A percentile compares a stretch with the other conserved stretches of the same genome.
These are phyloP conservation scores for Sisymbrium altissimum DNA, from an alignment of 345 rosid species.

Conservation along the genomic window DNA sequence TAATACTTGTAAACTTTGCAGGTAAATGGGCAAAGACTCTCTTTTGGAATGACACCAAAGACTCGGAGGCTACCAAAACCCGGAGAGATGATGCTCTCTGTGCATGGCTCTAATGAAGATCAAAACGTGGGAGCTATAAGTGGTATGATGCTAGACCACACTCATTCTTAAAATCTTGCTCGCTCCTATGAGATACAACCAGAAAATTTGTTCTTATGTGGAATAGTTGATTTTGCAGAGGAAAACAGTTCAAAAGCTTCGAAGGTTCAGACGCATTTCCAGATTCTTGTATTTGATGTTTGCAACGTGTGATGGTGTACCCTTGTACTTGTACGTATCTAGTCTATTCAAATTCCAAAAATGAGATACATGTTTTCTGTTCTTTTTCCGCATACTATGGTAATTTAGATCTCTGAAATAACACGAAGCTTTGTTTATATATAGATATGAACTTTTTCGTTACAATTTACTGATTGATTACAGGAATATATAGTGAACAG, in stretches of 20 bases:
- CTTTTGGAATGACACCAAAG: constrained; percentile 88
- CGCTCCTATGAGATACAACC: not conserved
- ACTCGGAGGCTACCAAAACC: constrained; percentile 72
- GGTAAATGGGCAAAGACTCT: constrained; percentile 68
- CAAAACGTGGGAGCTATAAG: constrained; percentile 85
- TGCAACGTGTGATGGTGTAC: not conserved
- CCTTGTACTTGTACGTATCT: not conserved
- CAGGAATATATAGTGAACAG: not conserved
- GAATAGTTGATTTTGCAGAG: constrained; percentile 8
- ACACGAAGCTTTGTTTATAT: not conserved
- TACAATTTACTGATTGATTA: not conserved
- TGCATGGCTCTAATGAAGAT: constrained; percentile 85
- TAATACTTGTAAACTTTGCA: constrained; percentile 25
- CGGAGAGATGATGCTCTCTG: constrained; percentile 83
- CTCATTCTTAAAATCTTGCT: not conserved
- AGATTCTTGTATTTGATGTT: not conserved
- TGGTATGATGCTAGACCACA: constrained; percentile 42
- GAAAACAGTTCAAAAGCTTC: constrained; percentile 15
- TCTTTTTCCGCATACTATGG: not conserved
- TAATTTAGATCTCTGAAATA: not conserved
- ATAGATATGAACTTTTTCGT: not conserved
- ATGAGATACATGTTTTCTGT: not conserved
- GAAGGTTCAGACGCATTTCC: not conserved
- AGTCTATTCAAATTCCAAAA: not conserved
- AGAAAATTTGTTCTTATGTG: constrained; percentile 2